Evolutionary conservation across 148 eudicot species (phyloP), one percentile per base, ranked within the genome.

Genomic region (Polygonum maritimum): DNA sequence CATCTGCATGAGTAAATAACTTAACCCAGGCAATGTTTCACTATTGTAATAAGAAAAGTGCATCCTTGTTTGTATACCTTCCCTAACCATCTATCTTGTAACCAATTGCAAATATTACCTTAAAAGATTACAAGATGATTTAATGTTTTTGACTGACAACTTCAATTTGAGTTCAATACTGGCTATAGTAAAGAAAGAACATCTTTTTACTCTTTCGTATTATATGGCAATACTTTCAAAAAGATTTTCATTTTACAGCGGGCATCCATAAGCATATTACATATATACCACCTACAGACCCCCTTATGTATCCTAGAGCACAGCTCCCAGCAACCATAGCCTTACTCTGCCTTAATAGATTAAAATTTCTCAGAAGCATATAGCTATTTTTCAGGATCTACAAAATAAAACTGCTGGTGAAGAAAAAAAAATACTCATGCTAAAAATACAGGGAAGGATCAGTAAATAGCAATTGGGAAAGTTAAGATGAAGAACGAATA

Each of bases 1-100:
- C 90, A 86, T 84, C 97, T 94, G 86, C 76, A 80, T 52, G 63
- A 78, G 77, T 22, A 69, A 76, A 79, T 22, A 67, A 62, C 38
- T 62, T 26, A 62, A 62, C 26, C 5, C 41, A 67, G 19, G 38
- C 44, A 36, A 67, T 36, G 44, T 67, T 33, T 12, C 18, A 11
- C 31, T 22, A 16, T 21, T 26, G 69, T 38, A 60, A 60, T 60
- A 60, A 60, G 16, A 60, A 22, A 35, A 60, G 38, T 31, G 69
- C 69, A 60, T 0, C 5, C 31, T 9, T 5, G 58, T 18, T 22
- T 54, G 1, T 67, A 35, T 67, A 67, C 2, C 71, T 41, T 63
- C 11, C 38, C 41, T 21, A 15, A 67, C 11, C 45, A 35, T 67
- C 45, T 38, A 22, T 35, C 41, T n/a, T 33, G 14, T 67, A 35